A percentile compares a stretch with the other conserved stretches of the same genome.
phyloP scores from a whole-genome alignment of 2,329 filamentous ascomycete genomes.

The Ophiostoma perfectum region DNA sequence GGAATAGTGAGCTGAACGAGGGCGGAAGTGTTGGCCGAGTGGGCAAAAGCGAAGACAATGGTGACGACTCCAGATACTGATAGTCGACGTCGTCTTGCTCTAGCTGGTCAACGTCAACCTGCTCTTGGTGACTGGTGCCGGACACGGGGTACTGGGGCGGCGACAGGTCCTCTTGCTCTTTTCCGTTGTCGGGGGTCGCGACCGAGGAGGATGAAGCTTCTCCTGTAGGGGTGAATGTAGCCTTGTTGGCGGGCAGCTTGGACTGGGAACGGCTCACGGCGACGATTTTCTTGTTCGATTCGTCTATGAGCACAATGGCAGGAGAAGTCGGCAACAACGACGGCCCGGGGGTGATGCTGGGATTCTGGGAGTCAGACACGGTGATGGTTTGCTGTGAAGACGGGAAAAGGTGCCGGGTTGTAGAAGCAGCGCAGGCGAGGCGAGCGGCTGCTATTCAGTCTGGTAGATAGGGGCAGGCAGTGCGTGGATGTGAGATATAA shows the following conservation, averaged over 20 bases:
- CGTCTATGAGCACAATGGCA: conserved; percentile 9
- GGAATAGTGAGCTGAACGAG: conserved; percentile 57
- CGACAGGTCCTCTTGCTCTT: conserved; percentile 8
- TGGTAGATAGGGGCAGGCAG: no score
- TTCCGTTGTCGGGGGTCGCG: conserved; percentile 1
- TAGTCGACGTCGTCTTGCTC: not conserved
- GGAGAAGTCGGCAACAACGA: conserved; percentile 17
- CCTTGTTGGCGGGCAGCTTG: conserved; percentile 4
- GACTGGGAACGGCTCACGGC: not conserved
- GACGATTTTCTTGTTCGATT: conserved; percentile 3
- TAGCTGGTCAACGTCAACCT: not conserved
- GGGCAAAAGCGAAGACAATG: conserved; percentile 12
- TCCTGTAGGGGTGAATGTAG: not conserved
- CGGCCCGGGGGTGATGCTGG: conserved; percentile 19
- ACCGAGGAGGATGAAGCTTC: conserved; percentile 5
- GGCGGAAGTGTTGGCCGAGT: conserved; percentile 39
- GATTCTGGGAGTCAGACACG: conserved; percentile 24
- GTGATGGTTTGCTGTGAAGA: conserved; percentile 18
- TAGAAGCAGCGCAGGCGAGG: no score
- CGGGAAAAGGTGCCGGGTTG: not conserved
- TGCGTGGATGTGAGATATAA: not conserved
- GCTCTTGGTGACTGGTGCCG: not conserved
- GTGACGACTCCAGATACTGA: conserved; percentile 6
- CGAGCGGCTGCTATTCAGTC: no score
- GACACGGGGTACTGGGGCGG: conserved; percentile 15